A percentile compares a stretch with the other conserved stretches of the same genome.
Evolutionary conservation across 495 filamentous ascomycete species (phyloP).

Genomic region (Astrothelium macrocarpum): DNA sequence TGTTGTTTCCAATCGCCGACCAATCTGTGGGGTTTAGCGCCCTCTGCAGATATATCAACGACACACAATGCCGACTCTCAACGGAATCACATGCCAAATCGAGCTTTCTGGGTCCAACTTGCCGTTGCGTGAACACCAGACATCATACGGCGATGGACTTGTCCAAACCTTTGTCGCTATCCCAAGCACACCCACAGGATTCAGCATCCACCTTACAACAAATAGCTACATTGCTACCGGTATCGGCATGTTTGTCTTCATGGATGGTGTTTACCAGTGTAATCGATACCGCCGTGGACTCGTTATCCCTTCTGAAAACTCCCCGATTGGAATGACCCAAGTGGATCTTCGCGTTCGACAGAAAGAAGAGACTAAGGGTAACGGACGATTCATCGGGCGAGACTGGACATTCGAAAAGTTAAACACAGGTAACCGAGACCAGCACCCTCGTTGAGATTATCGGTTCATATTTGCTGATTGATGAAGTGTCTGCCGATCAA

Average conservation of each 20-base stretch:
- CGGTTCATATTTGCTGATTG: background rate
- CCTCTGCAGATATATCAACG: background rate
- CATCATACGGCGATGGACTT: slow-evolving; percentile 35
- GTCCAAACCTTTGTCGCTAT: slow-evolving; percentile 40
- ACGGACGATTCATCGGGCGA: slow-evolving; percentile 34
- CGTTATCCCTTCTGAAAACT: slow-evolving; percentile 19
- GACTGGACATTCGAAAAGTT: slow-evolving; percentile 38
- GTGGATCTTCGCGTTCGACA: slow-evolving; percentile 37
- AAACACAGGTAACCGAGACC: slow-evolving; percentile 29
- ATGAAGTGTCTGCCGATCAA: slow-evolving; percentile 18
- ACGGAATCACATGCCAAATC: slow-evolving; percentile 36
- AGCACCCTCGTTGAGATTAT: background rate
- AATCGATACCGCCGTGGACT: slow-evolving; percentile 39
- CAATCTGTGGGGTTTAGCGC: too few relatives aligned
- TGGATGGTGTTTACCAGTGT: slow-evolving; percentile 42
- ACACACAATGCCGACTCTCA: slow-evolving; percentile 37
- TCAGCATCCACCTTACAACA: slow-evolving; percentile 35
- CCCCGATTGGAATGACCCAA: slow-evolving; percentile 17
- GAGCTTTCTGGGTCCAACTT: slow-evolving; percentile 29
- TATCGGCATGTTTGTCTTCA: slow-evolving; percentile 41
- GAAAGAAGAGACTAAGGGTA: slow-evolving; percentile 32
- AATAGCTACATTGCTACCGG: slow-evolving; percentile 38
- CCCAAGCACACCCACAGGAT: slow-evolving; percentile 27
- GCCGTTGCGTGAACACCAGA: slow-evolving; percentile 35
- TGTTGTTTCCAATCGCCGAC: too few relatives aligned